These are phyloP conservation scores for Calonectria pauciramosa DNA, from an alignment of 2,329 filamentous ascomycete species.

Conservation along the genomic window DNA sequence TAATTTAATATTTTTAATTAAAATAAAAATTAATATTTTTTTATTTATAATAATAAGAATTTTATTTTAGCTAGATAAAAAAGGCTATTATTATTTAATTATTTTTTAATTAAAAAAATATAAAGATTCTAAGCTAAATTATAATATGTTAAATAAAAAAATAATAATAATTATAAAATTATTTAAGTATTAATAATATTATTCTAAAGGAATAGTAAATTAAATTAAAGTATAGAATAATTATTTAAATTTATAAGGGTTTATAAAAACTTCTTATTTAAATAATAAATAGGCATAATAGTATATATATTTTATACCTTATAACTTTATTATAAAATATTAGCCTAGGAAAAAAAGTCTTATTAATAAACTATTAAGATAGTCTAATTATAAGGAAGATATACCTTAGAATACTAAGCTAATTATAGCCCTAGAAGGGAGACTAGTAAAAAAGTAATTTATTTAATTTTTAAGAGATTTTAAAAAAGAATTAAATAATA, in stretches of 20 bases:
- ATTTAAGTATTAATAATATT: not conserved
- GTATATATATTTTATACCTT: too few species aligned
- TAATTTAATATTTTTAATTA: not conserved
- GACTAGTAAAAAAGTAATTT: too few species aligned
- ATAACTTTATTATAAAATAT: not conserved
- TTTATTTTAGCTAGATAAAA: too few species aligned
- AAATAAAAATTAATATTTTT: too few species aligned
- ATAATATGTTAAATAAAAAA: not conserved
- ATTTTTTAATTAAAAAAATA: not conserved
- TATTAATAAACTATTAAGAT: too few species aligned
- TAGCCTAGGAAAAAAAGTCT: too few species aligned
- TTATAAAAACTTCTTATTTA: not conserved
- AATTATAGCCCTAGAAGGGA: too few species aligned
- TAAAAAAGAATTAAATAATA: not conserved
- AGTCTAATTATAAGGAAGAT: too few species aligned
- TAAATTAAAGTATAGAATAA: too few species aligned
- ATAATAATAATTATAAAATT: not conserved
- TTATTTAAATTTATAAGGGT: not conserved
- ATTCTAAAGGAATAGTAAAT: not conserved
- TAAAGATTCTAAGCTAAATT: not conserved
- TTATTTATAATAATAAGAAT: not conserved
- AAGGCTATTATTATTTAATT: too few species aligned
- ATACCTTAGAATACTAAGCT: too few species aligned
- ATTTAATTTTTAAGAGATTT: not conserved
- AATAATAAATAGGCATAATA: not conserved